Conservation (phyloP, 2,329 filamentous ascomycete species). For the Fusarium sp. region DNA sequence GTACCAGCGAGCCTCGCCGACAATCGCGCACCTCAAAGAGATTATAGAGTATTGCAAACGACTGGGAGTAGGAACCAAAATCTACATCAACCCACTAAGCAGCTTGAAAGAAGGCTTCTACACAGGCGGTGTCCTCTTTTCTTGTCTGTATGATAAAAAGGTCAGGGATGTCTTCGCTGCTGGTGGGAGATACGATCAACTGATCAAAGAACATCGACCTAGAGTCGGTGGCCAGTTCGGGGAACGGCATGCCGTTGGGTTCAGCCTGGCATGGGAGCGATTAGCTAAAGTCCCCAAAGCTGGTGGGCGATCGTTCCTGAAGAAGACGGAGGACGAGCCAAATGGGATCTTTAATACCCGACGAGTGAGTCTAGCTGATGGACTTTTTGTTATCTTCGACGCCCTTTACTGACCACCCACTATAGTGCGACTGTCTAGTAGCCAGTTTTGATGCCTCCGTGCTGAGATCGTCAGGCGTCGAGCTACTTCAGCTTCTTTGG, state of each 20-base stretch:
- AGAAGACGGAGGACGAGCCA: conserved; percentile 73
- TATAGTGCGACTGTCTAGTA: conserved; percentile 85
- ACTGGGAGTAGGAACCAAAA: conserved; percentile 78
- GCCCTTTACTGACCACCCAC: conserved; percentile 1
- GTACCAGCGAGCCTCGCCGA: conserved; percentile 78
- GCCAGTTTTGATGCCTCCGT: conserved; percentile 85
- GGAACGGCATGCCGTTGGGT: conserved; percentile 86
- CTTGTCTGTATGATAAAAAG: conserved; percentile 88
- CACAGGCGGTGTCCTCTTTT: conserved; percentile 84
- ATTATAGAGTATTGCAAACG: conserved; percentile 81
- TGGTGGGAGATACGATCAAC: conserved; percentile 89
- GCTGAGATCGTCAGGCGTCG: conserved; percentile 79
- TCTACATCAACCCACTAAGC: conserved; percentile 86
- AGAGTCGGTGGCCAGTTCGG: conserved; percentile 70
- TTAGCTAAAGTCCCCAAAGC: conserved; percentile 73
- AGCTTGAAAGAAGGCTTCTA: conserved; percentile 95
- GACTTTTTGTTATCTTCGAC: background rate
- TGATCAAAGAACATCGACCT: conserved; percentile 86
- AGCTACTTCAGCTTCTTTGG: conserved; percentile 83
- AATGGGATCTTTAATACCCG: conserved; percentile 68
- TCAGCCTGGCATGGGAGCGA: conserved; percentile 89
- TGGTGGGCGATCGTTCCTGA: conserved; percentile 69
- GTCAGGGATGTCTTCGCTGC: conserved; percentile 89
- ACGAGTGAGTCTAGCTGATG: conserved; percentile 61
- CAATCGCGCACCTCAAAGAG: conserved; percentile 82